These are phyloP conservation scores for Pseudozyma thailandica DNA, from an alignment of 1,284 basidiomycete genomes.

Conservation along the genomic window DNA sequence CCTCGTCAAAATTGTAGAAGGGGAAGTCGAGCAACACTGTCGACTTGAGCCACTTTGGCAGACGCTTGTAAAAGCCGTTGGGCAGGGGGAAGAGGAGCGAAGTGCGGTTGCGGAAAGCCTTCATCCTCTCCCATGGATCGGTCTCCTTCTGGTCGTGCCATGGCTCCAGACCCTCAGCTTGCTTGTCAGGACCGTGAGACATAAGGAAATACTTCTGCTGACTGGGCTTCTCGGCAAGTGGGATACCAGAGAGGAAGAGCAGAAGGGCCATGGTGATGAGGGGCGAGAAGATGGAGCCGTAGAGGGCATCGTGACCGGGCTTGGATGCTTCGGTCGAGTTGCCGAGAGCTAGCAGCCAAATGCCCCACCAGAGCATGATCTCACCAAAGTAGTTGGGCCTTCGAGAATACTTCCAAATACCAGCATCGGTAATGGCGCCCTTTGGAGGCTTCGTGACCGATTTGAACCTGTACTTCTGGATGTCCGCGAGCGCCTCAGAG, in stretches of 20 bases:
- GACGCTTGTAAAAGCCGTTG: conserved; percentile 72
- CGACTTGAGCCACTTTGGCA: conserved; percentile 74
- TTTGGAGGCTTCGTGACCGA: conserved; percentile 45
- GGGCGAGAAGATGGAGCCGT: conserved; percentile 60
- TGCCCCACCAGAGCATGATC: conserved; percentile 70
- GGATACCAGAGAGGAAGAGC: conserved; percentile 75
- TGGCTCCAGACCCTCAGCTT: conserved; percentile 27
- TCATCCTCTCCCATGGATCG: conserved; percentile 60
- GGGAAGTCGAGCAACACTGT: conserved; percentile 74
- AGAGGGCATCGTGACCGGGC: conserved; percentile 45
- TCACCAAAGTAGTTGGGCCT: conserved; percentile 83
- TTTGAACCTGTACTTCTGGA: conserved; percentile 72
- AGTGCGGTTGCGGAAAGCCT: conserved; percentile 70
- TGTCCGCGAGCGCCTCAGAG: conserved; percentile 75
- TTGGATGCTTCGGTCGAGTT: conserved; percentile 21
- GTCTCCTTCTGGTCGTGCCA: conserved; percentile 50
- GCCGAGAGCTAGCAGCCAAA: conserved; percentile 51
- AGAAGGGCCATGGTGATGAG: conserved; percentile 60
- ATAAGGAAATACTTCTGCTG: conserved; percentile 77
- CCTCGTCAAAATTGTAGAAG: conserved; percentile 61
- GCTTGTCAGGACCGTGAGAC: conserved; percentile 66
- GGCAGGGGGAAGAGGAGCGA: conserved; percentile 78
- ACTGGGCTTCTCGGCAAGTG: conserved; percentile 78
- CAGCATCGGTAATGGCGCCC: conserved; percentile 58
- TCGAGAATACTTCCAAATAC: conserved; percentile 53